Conservation (phyloP, 2,329 filamentous ascomycete species). For the Tolypocladium tundrense region DNA sequence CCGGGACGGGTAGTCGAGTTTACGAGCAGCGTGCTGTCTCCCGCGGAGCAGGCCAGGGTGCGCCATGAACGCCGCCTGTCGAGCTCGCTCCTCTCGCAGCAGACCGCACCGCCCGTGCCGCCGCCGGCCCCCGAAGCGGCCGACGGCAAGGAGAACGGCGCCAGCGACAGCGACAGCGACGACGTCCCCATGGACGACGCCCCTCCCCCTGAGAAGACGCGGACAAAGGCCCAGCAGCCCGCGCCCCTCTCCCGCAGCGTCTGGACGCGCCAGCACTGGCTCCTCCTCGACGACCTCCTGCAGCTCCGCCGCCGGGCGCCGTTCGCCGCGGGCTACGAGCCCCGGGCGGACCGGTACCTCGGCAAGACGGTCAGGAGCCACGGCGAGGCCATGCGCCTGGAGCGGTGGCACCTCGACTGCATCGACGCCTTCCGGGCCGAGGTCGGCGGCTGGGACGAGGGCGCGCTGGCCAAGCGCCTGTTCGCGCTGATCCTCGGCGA, state of each 20-base stretch:
- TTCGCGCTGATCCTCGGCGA: constrained; percentile 44
- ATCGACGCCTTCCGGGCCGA: constrained; percentile 41
- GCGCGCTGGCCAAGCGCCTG: constrained; percentile 37
- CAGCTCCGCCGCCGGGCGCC: constrained; percentile 34
- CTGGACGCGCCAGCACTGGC: constrained; percentile 45
- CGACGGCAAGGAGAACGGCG: constrained; percentile 19
- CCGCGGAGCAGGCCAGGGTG: constrained; percentile 27
- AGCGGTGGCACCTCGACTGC: constrained; percentile 48
- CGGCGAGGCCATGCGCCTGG: constrained; percentile 35
- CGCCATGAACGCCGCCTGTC: constrained; percentile 20
- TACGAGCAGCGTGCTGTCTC: constrained; percentile 38
- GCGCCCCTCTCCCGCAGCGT: constrained; percentile 27
- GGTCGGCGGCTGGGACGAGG: constrained; percentile 40
- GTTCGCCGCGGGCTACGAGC: constrained; percentile 17
- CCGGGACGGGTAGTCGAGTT: constrained; percentile 50
- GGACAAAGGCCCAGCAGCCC: neutral
- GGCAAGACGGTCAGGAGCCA: constrained; percentile 38
- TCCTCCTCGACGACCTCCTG: constrained; percentile 39
- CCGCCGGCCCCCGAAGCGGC: constrained; percentile 6
- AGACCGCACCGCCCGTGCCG: neutral
- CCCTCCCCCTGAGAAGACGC: constrained; percentile 9
- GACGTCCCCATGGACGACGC: constrained; percentile 18
- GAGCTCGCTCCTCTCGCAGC: constrained; percentile 7
- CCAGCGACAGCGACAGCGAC: constrained; percentile 12
- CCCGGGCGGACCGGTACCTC: constrained; percentile 25